A percentile compares a stretch with the other conserved stretches of the same genome.
phyloP scores from a whole-genome alignment of 2,329 filamentous ascomycete species.

The Metarhizium brunneum region DNA sequence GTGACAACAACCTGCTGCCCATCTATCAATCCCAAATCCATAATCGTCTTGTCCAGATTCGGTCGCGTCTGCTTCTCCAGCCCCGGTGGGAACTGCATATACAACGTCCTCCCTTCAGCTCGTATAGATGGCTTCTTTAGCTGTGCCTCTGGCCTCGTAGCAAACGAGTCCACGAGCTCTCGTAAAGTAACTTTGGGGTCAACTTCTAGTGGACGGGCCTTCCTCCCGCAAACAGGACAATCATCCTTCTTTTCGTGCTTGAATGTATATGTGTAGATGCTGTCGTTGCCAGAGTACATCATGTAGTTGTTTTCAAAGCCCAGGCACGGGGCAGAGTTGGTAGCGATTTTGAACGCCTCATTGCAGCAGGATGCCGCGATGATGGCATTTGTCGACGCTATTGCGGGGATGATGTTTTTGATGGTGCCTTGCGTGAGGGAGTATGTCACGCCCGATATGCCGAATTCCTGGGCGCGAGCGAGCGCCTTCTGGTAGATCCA shows the following conservation, averaged over 20 bases:
- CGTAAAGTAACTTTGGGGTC: slow-evolving; percentile 64
- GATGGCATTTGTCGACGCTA: slow-evolving; percentile 95
- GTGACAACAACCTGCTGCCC: slow-evolving; percentile 89
- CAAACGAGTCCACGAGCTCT: slow-evolving; percentile 78
- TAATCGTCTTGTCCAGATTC: slow-evolving; percentile 71
- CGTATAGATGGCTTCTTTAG: slow-evolving; percentile 88
- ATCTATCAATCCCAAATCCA: slow-evolving; percentile 60
- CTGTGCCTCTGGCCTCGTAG: slow-evolving; percentile 77
- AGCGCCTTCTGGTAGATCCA: slow-evolving; percentile 89
- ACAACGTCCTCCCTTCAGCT: slow-evolving; percentile 71
- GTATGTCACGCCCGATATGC: slow-evolving; percentile 88
- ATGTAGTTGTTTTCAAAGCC: slow-evolving; percentile 84
- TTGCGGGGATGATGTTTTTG: slow-evolving; percentile 98
- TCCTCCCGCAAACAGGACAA: slow-evolving; percentile 85
- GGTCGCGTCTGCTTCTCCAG: slow-evolving; percentile 76
- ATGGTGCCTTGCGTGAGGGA: slow-evolving; percentile 93
- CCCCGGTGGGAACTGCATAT: slow-evolving; percentile 75
- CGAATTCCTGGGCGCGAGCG: slow-evolving; percentile 73
- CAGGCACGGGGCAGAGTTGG: slow-evolving; percentile 69
- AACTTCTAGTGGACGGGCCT: slow-evolving; percentile 66
- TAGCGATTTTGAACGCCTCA: slow-evolving; percentile 91
- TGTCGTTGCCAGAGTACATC: slow-evolving; percentile 97
- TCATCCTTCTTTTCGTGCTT: slow-evolving; percentile 89
- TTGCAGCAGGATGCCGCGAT: slow-evolving; percentile 94
- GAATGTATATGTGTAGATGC: slow-evolving; percentile 96